Evolutionary conservation across 768 basidiomycete genomes (phyloP), one percentile per base, ranked within the genome.

Genomic region (Tylopilus vinaceipallidus): DNA sequence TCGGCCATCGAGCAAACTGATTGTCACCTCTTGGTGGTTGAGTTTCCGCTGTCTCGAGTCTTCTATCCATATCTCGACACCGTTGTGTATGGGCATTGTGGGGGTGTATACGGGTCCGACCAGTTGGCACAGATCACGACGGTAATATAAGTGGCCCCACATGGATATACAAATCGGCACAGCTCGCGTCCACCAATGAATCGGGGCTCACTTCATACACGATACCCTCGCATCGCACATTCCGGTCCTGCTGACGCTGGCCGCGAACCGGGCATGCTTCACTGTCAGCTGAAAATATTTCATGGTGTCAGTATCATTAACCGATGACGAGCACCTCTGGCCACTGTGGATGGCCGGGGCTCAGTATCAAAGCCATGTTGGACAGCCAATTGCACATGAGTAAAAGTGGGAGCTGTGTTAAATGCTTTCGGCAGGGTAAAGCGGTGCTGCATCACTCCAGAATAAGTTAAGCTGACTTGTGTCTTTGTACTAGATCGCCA

Each of bases 11-110:
- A 60, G 24, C 10, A 60, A 24, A 41, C 47, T 35, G 34, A 60
- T 47, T 13, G 47, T 30, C 7, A 52, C 23, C 4, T 35, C 41
- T 13, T 36, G 47, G 17, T 45, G 27, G 22, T 20, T 14, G 23
- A 60, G 17, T 27, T 40, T 60, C 7, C 32, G 41, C n/a, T 44
- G 3, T 19, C 42, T n/a, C 10, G 54, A 49, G 26, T 57, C 58
- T 30, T 60, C 54, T 19, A 57, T 35, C 59, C 58, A 60, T 20
- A 48, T 47, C 29, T 59, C 58, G 34, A 59, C 42, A 22, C 22
- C 47, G 19, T 41, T 52, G 58, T 50, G 45, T 17, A 39, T 39
- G 39, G 54, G 54, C 58, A 59, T 60, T 27, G 49, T 41, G 30
- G 30, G 54, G n/a, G n/a, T n/a, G n/a, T 9, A 22, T 33, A 45